Percentiles rank a stretch among this genome's conserved stretches.
Conservation (phyloP, 768 basidiomycete genomes). For the Amanita thiersii region DNA sequence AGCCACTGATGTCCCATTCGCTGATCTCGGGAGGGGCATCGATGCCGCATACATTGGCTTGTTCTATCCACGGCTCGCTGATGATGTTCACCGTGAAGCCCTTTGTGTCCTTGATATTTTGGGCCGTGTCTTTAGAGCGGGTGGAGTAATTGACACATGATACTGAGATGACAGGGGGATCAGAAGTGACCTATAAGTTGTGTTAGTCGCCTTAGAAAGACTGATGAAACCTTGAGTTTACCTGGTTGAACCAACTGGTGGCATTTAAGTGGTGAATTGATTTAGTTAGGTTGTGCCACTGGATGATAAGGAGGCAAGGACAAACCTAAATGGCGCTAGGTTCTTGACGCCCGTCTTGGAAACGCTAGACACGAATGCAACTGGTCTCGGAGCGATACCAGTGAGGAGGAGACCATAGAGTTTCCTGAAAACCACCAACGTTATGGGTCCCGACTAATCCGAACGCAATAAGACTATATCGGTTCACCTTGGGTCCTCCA, state of each 20-base stretch:
- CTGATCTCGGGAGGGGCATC: constrained; percentile 43
- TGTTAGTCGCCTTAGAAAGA: constrained; percentile 14
- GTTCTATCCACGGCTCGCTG: constrained; percentile 58
- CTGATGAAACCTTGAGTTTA: constrained; percentile 5
- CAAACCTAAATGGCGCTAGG: constrained; percentile 49
- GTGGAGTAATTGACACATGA: constrained; percentile 21
- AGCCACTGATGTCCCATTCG: constrained; percentile 57
- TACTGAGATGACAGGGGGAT: constrained; percentile 62
- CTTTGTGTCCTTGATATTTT: constrained; percentile 56
- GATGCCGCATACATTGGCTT: constrained; percentile 45
- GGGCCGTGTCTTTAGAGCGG: constrained; percentile 48
- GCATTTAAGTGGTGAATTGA: neutral
- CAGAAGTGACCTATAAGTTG: constrained; percentile 37
- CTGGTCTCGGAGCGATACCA: constrained; percentile 56
- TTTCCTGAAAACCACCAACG: constrained; percentile 13
- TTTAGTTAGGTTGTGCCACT: neutral
- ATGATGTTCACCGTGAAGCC: constrained; percentile 71
- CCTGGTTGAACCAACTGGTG: constrained; percentile 38
- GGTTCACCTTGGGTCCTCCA: constrained; percentile 25
- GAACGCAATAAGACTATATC: neutral
- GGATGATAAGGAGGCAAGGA: neutral
- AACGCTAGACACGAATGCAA: constrained; percentile 63
- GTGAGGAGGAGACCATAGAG: constrained; percentile 42
- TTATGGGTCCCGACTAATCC: neutral
- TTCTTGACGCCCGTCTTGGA: constrained; percentile 45